phyloP scores from a whole-genome alignment of 148 eudicot species.

The Oxyria digyna region DNA sequence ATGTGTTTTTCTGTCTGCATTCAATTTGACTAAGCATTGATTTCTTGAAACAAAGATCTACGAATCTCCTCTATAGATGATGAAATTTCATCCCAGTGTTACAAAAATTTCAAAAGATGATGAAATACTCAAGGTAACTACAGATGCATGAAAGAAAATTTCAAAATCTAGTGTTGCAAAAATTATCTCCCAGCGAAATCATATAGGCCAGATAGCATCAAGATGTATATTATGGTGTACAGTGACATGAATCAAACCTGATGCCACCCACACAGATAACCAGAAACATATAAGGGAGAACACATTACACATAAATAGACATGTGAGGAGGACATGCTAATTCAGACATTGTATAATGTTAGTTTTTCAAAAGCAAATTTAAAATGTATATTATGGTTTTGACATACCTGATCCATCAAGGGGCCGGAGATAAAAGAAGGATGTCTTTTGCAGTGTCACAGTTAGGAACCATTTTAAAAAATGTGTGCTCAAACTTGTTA shows the following conservation, averaged over 20 bases:
- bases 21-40: slow-evolving; percentile 79
- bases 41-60: slow-evolving; percentile 48
- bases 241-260: slow-evolving; percentile 53
- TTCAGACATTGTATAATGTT: too few species aligned
- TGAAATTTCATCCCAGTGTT: slow-evolving; percentile 73
- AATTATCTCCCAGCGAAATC: neutral
- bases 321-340: too few species aligned
- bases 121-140: slow-evolving; percentile 82
- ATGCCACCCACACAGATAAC: slow-evolving; percentile 98
- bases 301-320: too few species aligned
- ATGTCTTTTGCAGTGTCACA: too few species aligned
- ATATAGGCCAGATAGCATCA: neutral
- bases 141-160: slow-evolving; percentile 7
- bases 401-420: too few species aligned
- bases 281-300: too few species aligned
- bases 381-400: too few species aligned
- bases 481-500: too few species aligned
- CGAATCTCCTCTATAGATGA: slow-evolving; percentile 91
- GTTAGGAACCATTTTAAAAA: too few species aligned
- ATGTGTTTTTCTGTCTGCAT: slow-evolving; percentile 84
- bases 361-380: too few species aligned
- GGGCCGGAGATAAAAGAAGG: too few species aligned
- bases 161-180: neutral
- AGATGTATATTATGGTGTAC: neutral
- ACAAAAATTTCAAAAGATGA: slow-evolving; percentile 56